A percentile compares a stretch with the other conserved stretches of the same genome.
Evolutionary conservation across 768 basidiomycete species (phyloP).

Genomic region (Rhizopogon roseolus): DNA sequence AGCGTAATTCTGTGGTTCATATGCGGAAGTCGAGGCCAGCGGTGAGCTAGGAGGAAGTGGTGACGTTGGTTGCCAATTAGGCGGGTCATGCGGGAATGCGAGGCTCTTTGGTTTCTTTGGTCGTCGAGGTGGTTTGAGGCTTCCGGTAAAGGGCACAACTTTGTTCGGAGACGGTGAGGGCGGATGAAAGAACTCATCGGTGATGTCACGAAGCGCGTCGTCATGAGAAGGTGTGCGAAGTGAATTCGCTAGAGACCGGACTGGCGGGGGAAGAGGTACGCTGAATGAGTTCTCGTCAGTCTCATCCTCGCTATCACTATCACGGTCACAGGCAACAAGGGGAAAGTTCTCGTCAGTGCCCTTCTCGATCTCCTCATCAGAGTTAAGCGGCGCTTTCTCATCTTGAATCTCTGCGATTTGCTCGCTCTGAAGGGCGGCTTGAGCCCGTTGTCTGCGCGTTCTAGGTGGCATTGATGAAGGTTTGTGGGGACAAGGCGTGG

Average conservation of each 20-base stretch:
- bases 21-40: constrained; percentile 16
- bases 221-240: constrained; percentile 19
- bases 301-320: not conserved
- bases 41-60: constrained; percentile 32
- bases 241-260: constrained; percentile 8
- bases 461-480: constrained; percentile 5
- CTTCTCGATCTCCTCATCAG: not conserved
- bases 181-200: constrained; percentile 30
- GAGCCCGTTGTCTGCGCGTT: constrained; percentile 13
- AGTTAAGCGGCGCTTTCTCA: not conserved
- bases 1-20: constrained; percentile 4
- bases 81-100: constrained; percentile 26
- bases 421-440: constrained; percentile 16
- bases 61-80: constrained; percentile 27
- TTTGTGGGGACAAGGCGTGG: constrained; percentile 12
- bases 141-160: constrained; percentile 5
- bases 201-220: constrained; percentile 26
- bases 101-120: constrained; percentile 28
- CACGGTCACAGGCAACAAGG: not conserved
- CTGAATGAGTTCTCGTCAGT: constrained; percentile 11
- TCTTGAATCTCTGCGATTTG: not conserved
- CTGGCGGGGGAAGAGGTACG: constrained; percentile 2
- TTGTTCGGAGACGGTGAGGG: constrained; percentile 26
- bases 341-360: constrained; percentile 6
- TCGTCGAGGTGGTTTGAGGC: constrained; percentile 23